These are phyloP conservation scores for Elaeagnus macrophylla DNA, from an alignment of 306 rosid genomes.

Conservation along the genomic window DNA sequence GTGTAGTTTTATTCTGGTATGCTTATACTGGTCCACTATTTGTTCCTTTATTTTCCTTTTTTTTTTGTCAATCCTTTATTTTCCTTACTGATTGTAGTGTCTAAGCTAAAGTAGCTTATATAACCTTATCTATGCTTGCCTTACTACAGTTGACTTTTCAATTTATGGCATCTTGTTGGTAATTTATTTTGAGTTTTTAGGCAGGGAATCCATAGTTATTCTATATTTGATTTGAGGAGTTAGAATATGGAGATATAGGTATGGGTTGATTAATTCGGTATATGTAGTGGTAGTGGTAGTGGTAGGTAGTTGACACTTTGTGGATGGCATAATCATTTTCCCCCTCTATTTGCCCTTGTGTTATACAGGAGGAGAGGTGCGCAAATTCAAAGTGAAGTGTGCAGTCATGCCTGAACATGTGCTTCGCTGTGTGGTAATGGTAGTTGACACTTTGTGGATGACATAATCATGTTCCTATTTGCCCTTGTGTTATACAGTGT, in stretches of 20 bases:
- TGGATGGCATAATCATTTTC: slow-evolving; percentile 97
- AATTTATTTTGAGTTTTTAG: slow-evolving; percentile 9
- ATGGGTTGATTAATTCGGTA: slow-evolving; percentile 56
- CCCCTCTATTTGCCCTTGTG: slow-evolving; percentile 99
- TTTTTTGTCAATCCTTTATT: too few species aligned
- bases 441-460: slow-evolving; percentile 88
- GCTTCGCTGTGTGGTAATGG: slow-evolving; percentile 45
- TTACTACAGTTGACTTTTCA: slow-evolving; percentile 36
- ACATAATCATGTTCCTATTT: slow-evolving; percentile 99
- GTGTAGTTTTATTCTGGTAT: slow-evolving; percentile 68
- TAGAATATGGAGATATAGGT: slow-evolving; percentile 56
- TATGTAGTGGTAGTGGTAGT: slow-evolving; percentile 88
- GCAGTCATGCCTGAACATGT: slow-evolving; percentile 79
- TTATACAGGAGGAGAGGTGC: slow-evolving; percentile 99
- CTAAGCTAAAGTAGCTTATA: slow-evolving; percentile 53
- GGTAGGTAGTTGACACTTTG: slow-evolving; percentile 63
- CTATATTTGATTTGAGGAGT: slow-evolving; percentile 36
- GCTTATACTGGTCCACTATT: slow-evolving; percentile 52
- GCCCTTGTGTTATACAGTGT: slow-evolving; percentile 99
- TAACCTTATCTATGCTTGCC: slow-evolving; percentile 40
- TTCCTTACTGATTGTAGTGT: slow-evolving; percentile 30
- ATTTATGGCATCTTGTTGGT: slow-evolving; percentile 16
- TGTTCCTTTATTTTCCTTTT: slow-evolving; percentile 35
- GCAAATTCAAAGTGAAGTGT: slow-evolving; percentile 46
- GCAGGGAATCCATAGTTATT: slow-evolving; percentile 28